Evolutionary conservation across 2,329 filamentous ascomycete genomes (phyloP).

Genomic region (Dryadomyces quercivorus): DNA sequence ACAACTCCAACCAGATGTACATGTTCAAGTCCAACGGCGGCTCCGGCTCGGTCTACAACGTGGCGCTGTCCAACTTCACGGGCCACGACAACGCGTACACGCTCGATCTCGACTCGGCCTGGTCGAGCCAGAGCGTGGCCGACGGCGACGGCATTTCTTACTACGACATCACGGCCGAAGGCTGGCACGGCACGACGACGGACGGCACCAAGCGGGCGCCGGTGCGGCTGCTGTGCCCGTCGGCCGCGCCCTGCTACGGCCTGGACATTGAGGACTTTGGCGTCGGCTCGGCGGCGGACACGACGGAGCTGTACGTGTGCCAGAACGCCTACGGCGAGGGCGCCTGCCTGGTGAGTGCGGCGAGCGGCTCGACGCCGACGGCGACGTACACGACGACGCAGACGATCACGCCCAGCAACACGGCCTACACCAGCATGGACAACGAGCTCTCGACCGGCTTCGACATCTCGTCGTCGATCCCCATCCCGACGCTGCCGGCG

Average conservation of each 20-base stretch:
- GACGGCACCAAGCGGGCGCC: slow-evolving; percentile 38
- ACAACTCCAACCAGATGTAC: slow-evolving; percentile 48
- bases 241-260: slow-evolving; percentile 10
- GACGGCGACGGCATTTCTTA: slow-evolving; percentile 38
- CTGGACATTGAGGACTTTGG: slow-evolving; percentile 12
- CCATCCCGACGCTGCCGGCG: slow-evolving; percentile 11
- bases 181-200: slow-evolving; percentile 42
- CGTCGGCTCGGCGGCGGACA: slow-evolving; percentile 14
- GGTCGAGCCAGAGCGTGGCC: slow-evolving; percentile 18
- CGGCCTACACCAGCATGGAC: slow-evolving; percentile 7
- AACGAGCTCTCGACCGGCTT: slow-evolving; percentile 9
- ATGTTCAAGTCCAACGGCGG: slow-evolving; percentile 52
- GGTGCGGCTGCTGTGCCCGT: slow-evolving; percentile 28
- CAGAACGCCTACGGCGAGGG: slow-evolving; percentile 13
- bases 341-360: slow-evolving; percentile 8
- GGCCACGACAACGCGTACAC: slow-evolving; percentile 47
- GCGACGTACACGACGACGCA: slow-evolving; percentile 5
- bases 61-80: slow-evolving; percentile 44
- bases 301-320: slow-evolving; percentile 10
- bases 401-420: slow-evolving; percentile 4
- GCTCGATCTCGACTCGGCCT: slow-evolving; percentile 41
- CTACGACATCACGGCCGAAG: slow-evolving; percentile 37
- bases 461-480: slow-evolving; percentile 8
- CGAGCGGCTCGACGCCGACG: background rate
- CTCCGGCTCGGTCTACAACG: slow-evolving; percentile 36